Percentiles rank a stretch among this genome's conserved stretches.
These are phyloP conservation scores for Sporothrix phasma DNA, from an alignment of 2,329 filamentous ascomycete species.

Conservation along the genomic window DNA sequence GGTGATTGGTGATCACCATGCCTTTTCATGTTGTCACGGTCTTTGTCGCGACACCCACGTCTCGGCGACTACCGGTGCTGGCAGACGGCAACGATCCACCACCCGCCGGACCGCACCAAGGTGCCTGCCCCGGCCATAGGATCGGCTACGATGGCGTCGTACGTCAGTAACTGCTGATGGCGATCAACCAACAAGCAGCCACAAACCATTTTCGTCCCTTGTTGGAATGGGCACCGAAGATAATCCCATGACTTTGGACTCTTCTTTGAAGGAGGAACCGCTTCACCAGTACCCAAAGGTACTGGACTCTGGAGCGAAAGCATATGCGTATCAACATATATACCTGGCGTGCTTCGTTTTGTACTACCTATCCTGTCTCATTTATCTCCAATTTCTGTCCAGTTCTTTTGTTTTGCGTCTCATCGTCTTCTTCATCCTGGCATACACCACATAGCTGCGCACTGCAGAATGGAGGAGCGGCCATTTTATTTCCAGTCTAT, in stretches of 20 bases:
- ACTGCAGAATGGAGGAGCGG: neutral
- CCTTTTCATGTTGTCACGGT: too few species aligned
- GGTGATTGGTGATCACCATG: constrained; percentile 49
- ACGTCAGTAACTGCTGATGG: too few species aligned
- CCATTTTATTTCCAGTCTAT: neutral
- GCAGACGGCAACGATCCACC: too few species aligned
- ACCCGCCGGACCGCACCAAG: too few species aligned
- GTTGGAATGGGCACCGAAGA: too few species aligned
- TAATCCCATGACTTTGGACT: too few species aligned
- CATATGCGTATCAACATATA: constrained; percentile 9
- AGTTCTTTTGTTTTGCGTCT: neutral
- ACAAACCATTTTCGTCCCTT: too few species aligned
- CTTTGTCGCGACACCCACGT: neutral
- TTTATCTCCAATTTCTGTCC: neutral
- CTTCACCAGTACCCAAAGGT: neutral
- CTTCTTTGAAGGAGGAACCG: neutral
- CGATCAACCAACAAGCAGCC: too few species aligned
- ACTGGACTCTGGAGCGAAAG: neutral
- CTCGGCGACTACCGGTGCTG: too few species aligned
- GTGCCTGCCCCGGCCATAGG: too few species aligned
- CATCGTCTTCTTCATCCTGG: neutral
- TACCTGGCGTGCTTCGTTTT: constrained; percentile 7
- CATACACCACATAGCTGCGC: neutral
- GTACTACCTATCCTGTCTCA: neutral
- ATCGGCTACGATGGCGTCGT: too few species aligned